Percentiles rank a stretch among this genome's conserved stretches.
These are phyloP conservation scores for Acacia melanoxylon DNA, from an alignment of 306 rosid genomes.

Conservation along the genomic window DNA sequence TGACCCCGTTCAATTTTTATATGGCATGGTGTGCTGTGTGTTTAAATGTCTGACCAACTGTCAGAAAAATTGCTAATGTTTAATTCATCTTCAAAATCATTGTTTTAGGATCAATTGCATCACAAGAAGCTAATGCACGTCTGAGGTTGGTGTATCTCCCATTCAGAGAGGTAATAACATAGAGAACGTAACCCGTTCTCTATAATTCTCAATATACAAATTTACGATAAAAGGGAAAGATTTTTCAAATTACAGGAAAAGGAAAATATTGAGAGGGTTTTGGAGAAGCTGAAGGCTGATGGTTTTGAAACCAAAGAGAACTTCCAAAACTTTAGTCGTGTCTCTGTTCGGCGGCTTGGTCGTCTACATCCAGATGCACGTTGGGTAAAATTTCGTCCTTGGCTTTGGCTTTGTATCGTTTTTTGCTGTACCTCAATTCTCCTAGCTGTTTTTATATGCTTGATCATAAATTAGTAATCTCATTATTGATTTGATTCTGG, in stretches of 20 bases:
- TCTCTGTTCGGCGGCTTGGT: slow-evolving; percentile 70
- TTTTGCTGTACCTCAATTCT: neutral
- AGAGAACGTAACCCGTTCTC: neutral
- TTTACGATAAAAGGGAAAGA: neutral
- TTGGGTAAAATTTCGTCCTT: slow-evolving; percentile 50
- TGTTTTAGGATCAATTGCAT: slow-evolving; percentile 43
- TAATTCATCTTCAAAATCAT: slow-evolving; percentile 18
- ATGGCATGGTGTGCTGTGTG: neutral
- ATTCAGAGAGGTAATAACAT: slow-evolving; percentile 41
- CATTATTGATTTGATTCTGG: neutral
- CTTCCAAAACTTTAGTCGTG: slow-evolving; percentile 50
- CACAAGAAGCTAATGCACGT: slow-evolving; percentile 56
- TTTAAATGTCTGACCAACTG: neutral
- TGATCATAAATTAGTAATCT: neutral
- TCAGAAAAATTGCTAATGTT: neutral
- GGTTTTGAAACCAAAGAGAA: slow-evolving; percentile 37
- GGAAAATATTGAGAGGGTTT: slow-evolving; percentile 53
- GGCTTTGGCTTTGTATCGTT: neutral
- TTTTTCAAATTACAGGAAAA: slow-evolving; percentile 45
- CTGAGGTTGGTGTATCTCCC: slow-evolving; percentile 62
- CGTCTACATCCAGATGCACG: slow-evolving; percentile 74
- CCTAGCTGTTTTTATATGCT: neutral
- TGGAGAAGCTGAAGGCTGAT: slow-evolving; percentile 44
- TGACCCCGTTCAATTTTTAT: neutral
- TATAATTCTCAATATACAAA: neutral